Conservation (phyloP, 2,329 filamentous ascomycete species). For the Hirsutella thompsonii region DNA sequence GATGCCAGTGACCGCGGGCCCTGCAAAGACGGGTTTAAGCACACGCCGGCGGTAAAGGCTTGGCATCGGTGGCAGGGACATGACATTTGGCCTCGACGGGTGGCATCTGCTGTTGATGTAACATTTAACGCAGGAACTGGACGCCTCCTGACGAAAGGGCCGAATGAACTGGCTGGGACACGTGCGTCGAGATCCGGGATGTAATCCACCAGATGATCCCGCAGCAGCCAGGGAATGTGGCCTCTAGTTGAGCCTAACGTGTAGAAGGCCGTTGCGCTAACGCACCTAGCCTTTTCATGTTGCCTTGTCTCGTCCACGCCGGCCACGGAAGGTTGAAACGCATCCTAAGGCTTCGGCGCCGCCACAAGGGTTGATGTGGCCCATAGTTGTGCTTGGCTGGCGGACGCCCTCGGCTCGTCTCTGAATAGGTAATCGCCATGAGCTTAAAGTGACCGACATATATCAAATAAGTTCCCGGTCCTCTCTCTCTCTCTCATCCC, state of each 20-base stretch:
- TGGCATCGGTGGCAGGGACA: background rate
- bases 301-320: background rate
- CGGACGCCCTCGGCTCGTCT: background rate
- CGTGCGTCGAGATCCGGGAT: conserved; percentile 2
- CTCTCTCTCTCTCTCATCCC: no score
- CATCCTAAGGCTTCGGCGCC: background rate
- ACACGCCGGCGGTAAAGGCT: background rate
- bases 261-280: background rate
- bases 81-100: background rate
- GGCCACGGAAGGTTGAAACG: background rate
- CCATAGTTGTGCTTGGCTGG: background rate
- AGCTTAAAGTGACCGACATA: background rate
- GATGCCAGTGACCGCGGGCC: background rate
- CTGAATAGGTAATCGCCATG: background rate
- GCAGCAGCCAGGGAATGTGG: background rate
- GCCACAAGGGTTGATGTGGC: background rate
- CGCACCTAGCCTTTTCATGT: background rate
- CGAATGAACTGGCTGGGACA: conserved; percentile 4
- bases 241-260: background rate
- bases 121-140: conserved; percentile 3
- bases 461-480: no score
- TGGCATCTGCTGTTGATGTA: background rate
- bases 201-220: conserved; percentile 1
- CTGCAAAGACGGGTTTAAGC: background rate
- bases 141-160: conserved; percentile 7